Evolutionary conservation across 257 asterid species (phyloP), one percentile per base, ranked within the genome.

Genomic region (Capsicum chinense): DNA sequence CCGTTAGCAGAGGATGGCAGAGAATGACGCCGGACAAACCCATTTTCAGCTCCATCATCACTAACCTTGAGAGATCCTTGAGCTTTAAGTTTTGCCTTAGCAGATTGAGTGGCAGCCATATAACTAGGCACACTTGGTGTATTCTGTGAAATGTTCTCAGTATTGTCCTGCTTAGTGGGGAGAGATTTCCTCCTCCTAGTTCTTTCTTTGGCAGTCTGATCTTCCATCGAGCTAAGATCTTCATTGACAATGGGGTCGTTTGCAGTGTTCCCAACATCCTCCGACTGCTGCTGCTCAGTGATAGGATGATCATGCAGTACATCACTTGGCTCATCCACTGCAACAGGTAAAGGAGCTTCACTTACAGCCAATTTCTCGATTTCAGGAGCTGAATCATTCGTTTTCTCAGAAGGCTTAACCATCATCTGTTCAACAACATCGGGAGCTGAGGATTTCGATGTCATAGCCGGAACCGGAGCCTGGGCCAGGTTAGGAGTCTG

Each of bases 101-200:
- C 91, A 83, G 93, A 90, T 70, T 90, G 88, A 73, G 94, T 91
- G 66, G 84, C 88, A 37, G 91, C 91, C 96, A 92, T 92, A 82
- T 92, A 90, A 81, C 94, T 92, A 12, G 93, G 94, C 14, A 90
- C 85, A 68, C 79, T 90, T 81, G 85, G 79, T 19, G 47, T 83
- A 78, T 60, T 88, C 37, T 71, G 87, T 58, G 60, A 66, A 58
- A 64, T 10, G 62, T 86, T 67, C 37, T 21, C 78, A 33, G 83
- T 85, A 62, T 83, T 82, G 66, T 85, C 90, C 86, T 50, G 83
- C 86, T 86, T 89, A 58, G 87, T 86, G 33, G 92, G 89, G 21
- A 91, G 86, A 54, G 91, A 85, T 57, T 83, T 86, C 83, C 90
- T 90, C 74, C 92, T 85, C 83, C 80, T 81, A 50, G 47, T 54